Base-by-base conservation (phyloP, 140 eudicot genomes). In the Flaveria floridana region DNA sequence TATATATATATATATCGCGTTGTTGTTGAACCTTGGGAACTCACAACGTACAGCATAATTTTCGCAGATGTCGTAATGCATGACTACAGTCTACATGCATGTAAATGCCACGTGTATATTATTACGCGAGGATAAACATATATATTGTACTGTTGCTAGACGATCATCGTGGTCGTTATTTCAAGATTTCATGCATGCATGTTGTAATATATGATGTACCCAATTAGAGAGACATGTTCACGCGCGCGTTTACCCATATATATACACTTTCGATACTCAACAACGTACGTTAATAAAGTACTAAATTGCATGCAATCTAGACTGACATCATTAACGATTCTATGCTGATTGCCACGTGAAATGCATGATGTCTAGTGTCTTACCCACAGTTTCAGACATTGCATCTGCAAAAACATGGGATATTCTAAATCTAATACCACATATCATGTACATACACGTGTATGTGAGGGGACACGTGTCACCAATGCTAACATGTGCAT, bases 301-400 rank as follows among this genome's bases (percentile, higher is more conserved):
- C 6, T 48, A 48, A 68, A 42, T 11, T 55, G 9, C 37, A 58
- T 58, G 65, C 42, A 52, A 53, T 71, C 64, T 71, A 2, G 3
- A 53, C 52, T 55, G 52, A 53, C 20, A 4, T 30, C 51, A 50
- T 52, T 18, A 5, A 14, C 10, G 44, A 73, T 58, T 3, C 23
- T 39, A 59, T 25, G 18, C 70, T 25, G 69, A 14, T 55, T 73
- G 18, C n/a, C 78, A 73, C 71, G 70, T 73, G 64, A 48, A 61
- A 44, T 59, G 70, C 70, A 53, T 76, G 74, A 1, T 66, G 58
- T 66, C 67, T 34, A 19, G 13, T 44, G 13, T 7, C 50, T 25
- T 30, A 64, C 72, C 63, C 63, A 47, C 52, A 3, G 71, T 8
- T 74, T 74, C 78, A 47, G 52, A 74, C 64, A 61, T 15, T 11